A percentile compares a stretch with the other conserved stretches of the same genome.
phyloP scores from a whole-genome alignment of 176 grass and related monocot genomes.

The Leersia perrieri region DNA sequence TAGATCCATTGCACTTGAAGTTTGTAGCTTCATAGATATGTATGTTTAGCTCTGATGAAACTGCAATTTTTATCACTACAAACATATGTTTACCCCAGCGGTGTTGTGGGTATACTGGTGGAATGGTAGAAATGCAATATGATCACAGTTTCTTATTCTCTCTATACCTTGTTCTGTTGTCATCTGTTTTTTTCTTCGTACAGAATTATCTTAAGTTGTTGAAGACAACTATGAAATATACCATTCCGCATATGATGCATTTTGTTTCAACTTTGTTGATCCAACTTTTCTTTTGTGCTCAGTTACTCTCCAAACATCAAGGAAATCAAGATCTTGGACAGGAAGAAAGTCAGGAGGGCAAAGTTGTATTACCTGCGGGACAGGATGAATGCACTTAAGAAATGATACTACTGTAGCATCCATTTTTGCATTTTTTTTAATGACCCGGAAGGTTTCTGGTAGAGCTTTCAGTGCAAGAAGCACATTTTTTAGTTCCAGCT shows the following conservation, averaged over 20 bases:
- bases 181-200: background rate
- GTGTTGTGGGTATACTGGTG: background rate
- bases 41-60: background rate
- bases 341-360: conserved; percentile 64
- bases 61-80: background rate
- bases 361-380: conserved; percentile 40
- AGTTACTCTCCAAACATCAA: conserved; percentile 65
- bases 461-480: background rate
- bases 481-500: background rate
- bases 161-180: background rate
- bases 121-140: background rate
- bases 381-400: too few species aligned
- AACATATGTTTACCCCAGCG: background rate
- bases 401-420: background rate
- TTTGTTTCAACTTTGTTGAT: background rate
- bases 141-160: background rate
- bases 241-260: background rate
- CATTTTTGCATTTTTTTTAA: background rate
- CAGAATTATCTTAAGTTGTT: background rate
- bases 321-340: conserved; percentile 68
- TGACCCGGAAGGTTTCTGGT: background rate
- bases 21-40: background rate
- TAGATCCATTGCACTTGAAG: background rate
- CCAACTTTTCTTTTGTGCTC: background rate
- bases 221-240: background rate